Conservation (phyloP, 23 red algal genomes). For the Cyanidioschyzon merolae region DNA sequence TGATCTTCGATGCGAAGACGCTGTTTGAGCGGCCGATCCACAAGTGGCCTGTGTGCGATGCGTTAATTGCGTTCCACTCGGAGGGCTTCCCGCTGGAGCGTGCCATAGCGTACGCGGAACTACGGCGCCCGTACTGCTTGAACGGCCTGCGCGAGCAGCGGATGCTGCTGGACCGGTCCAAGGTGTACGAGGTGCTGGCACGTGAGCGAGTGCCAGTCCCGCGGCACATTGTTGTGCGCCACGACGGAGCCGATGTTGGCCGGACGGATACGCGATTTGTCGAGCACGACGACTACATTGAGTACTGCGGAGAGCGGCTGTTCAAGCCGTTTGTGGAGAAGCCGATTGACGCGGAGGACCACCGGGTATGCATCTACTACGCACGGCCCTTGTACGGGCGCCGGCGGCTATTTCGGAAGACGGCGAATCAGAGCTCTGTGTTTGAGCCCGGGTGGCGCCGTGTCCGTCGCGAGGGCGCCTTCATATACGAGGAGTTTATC, state of each 20-base stretch:
- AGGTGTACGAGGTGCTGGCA: constrained; percentile 34
- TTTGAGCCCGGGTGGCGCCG: constrained; percentile 22
- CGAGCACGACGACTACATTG: constrained; percentile 12
- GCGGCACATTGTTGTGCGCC: constrained; percentile 16
- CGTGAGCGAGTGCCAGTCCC: constrained; percentile 35
- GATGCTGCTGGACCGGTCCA: constrained; percentile 39
- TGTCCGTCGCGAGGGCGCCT: constrained; percentile 47
- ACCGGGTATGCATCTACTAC: constrained; percentile 51
- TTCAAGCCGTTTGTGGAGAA: constrained; percentile 96
- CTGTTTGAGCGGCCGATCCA: constrained; percentile 20
- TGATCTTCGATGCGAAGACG: constrained; percentile 12
- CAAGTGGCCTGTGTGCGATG: constrained; percentile 59
- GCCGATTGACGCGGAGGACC: constrained; percentile 69
- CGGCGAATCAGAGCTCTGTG: constrained; percentile 18
- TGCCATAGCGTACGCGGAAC: constrained; percentile 45
- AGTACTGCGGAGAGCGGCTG: constrained; percentile 11
- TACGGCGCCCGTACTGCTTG: constrained; percentile 50
- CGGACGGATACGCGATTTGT: neutral
- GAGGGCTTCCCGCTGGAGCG: constrained; percentile 57
- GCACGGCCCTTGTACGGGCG: constrained; percentile 38
- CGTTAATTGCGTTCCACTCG: constrained; percentile 58
- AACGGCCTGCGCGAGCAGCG: constrained; percentile 49
- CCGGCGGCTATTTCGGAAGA: constrained; percentile 81
- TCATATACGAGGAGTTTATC: constrained; percentile 70
- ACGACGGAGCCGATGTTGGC: neutral